phyloP scores from a whole-genome alignment of 2,329 filamentous ascomycete genomes.

The Fusarium phyllophilum region DNA sequence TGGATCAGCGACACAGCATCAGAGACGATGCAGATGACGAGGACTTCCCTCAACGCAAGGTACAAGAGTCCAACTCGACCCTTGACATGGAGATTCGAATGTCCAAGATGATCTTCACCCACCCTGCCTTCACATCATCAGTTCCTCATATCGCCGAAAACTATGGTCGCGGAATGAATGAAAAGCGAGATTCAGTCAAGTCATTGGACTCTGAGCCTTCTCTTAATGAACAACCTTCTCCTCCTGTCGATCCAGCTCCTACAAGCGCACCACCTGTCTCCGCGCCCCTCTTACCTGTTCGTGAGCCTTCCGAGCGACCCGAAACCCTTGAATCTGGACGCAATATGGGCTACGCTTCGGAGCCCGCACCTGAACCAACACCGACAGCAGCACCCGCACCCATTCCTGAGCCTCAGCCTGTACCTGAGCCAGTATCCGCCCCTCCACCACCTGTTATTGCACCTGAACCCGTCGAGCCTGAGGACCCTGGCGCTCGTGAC shows the following conservation, averaged over 20 bases:
- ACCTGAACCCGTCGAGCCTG: conserved; percentile 50
- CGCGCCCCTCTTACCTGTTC: conserved; percentile 30
- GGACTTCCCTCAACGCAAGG: conserved; percentile 32
- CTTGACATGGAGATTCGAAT: conserved; percentile 53
- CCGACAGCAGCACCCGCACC: conserved; percentile 35
- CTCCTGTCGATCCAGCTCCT: conserved; percentile 12
- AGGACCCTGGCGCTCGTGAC: conserved; percentile 70
- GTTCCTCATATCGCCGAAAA: conserved; percentile 52
- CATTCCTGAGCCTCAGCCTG: conserved; percentile 37
- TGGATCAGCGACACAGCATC: conserved; percentile 19
- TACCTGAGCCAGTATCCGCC: conserved; percentile 21
- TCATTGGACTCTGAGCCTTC: conserved; percentile 54
- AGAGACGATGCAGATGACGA: conserved; percentile 28
- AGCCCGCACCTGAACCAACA: conserved; percentile 35
- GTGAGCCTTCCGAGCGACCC: conserved; percentile 20
- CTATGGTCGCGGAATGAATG: conserved; percentile 42
- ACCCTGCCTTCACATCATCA: conserved; percentile 52
- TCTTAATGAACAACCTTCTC: conserved; percentile 38
- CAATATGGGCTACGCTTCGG: conserved; percentile 17
- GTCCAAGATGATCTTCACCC: conserved; percentile 54
- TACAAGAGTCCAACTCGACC: conserved; percentile 40
- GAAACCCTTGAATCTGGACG: conserved; percentile 25
- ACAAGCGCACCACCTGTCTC: conserved; percentile 14
- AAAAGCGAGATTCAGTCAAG: conserved; percentile 64
- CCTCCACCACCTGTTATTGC: conserved; percentile 42